A percentile compares a stretch with the other conserved stretches of the same genome.
Conservation (phyloP, 495 filamentous ascomycete species). For the Penicillium lagena region DNA sequence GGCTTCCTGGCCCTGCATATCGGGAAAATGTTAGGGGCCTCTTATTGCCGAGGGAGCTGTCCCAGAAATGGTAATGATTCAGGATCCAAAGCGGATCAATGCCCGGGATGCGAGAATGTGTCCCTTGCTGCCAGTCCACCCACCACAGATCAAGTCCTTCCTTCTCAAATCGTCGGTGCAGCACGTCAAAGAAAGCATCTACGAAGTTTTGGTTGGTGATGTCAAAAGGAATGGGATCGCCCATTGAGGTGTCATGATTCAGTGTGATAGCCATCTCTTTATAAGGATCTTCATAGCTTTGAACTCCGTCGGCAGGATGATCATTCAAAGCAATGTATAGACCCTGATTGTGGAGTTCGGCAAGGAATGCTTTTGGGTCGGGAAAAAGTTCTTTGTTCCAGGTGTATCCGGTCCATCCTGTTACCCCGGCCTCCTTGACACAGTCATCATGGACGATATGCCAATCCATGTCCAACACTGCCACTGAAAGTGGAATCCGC, state of each 20-base stretch:
- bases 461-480: constrained; percentile 59
- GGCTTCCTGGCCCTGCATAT: constrained; percentile 52
- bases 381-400: constrained; percentile 54
- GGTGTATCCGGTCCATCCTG: constrained; percentile 54
- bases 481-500: constrained; percentile 47
- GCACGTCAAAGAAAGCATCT: constrained; percentile 51
- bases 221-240: constrained; percentile 7
- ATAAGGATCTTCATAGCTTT: constrained; percentile 47
- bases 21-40: constrained; percentile 41
- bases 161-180: constrained; percentile 44
- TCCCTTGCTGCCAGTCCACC: constrained; percentile 60
- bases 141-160: constrained; percentile 54
- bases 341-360: constrained; percentile 34
- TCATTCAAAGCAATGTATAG: constrained; percentile 49
- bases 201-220: constrained; percentile 33
- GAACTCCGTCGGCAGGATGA: constrained; percentile 50
- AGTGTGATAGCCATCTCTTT: constrained; percentile 42
- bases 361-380: constrained; percentile 36
- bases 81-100: constrained; percentile 58
- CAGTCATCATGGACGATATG: constrained; percentile 42
- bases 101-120: constrained; percentile 41
- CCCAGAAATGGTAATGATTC: constrained; percentile 55
- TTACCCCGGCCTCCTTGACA: constrained; percentile 26
- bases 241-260: constrained; percentile 29
- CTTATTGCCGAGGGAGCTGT: constrained; percentile 27